These are phyloP conservation scores for Diaporthe vexans DNA, from an alignment of 2,329 filamentous ascomycete genomes.

Conservation along the genomic window DNA sequence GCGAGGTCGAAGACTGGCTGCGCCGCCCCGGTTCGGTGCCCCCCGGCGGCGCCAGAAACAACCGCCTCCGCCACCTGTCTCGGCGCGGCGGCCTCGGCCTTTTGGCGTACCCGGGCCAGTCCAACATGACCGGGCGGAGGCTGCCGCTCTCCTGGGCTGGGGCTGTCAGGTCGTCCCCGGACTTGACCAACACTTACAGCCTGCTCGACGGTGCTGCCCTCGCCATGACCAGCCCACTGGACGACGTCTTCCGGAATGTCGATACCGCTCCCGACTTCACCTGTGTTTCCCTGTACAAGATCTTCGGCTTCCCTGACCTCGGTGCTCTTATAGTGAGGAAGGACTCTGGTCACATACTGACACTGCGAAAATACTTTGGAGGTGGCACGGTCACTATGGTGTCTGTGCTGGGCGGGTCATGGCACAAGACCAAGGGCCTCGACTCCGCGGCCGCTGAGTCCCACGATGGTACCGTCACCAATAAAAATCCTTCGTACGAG, in stretches of 20 bases:
- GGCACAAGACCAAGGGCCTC: conserved; percentile 66
- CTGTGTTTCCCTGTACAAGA: conserved; percentile 74
- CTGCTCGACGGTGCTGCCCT: conserved; percentile 75
- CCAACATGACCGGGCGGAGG: conserved; percentile 77
- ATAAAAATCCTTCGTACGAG: conserved; percentile 50
- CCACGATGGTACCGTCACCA: neutral
- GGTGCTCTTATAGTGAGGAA: conserved; percentile 71
- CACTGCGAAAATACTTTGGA: conserved; percentile 73
- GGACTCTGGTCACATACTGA: conserved; percentile 67
- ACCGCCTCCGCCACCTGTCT: conserved; percentile 43
- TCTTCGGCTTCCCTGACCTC: conserved; percentile 77
- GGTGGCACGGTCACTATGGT: conserved; percentile 77
- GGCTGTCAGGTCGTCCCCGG: conserved; percentile 50
- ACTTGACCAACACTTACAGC: conserved; percentile 61
- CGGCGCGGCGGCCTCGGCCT: conserved; percentile 49
- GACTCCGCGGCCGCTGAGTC: conserved; percentile 47
- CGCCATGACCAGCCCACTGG: conserved; percentile 72
- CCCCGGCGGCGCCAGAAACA: conserved; percentile 44
- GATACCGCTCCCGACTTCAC: conserved; percentile 71
- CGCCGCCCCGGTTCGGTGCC: conserved; percentile 39
- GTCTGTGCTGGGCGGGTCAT: conserved; percentile 63
- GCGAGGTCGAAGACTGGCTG: conserved; percentile 62
- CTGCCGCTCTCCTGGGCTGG: conserved; percentile 70
- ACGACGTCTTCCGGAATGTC: conserved; percentile 63
- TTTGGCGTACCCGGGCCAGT: conserved; percentile 78